Conservation (phyloP, 2,329 filamentous ascomycete species). For the Ceratocystis harringtonii region DNA sequence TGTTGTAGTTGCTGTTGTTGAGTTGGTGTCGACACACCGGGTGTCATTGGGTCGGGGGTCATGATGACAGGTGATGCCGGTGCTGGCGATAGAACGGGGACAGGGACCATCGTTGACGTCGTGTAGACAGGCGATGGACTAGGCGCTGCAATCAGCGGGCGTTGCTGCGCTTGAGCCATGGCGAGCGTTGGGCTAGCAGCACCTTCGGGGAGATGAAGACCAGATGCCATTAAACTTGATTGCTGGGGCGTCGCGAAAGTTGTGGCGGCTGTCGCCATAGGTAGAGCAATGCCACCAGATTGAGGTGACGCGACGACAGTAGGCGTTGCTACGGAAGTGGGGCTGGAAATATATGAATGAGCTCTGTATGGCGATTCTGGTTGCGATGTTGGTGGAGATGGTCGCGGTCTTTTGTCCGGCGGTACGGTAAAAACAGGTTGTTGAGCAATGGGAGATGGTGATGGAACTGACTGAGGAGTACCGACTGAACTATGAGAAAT, state of each 20-base stretch:
- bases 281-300: conserved; percentile 1
- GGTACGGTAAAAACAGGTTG: conserved; percentile 43
- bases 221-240: conserved; percentile 13
- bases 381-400: conserved; percentile 54
- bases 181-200: conserved; percentile 16
- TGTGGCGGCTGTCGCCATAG: conserved; percentile 16
- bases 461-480: conserved; percentile 41
- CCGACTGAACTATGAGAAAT: not conserved
- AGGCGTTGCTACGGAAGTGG: conserved; percentile 27
- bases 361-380: conserved; percentile 46
- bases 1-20: conserved; percentile 12
- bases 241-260: conserved; percentile 12
- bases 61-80: conserved; percentile 14
- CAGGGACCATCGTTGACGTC: conserved; percentile 19
- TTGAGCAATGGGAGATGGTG: conserved; percentile 46
- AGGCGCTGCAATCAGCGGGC: conserved; percentile 9
- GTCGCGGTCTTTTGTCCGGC: conserved; percentile 56
- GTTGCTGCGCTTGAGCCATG: conserved; percentile 18
- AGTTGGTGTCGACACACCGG: conserved; percentile 2
- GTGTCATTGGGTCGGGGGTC: conserved; percentile 14
- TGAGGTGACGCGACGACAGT: conserved; percentile 22
- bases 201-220: conserved; percentile 19
- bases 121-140: conserved; percentile 18
- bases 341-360: conserved; percentile 34
- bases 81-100: conserved; percentile 16